Evolutionary conservation across 2,329 filamentous ascomycete species (phyloP), one percentile per base, ranked within the genome.

Genomic region (Penicillium corylophilum): DNA sequence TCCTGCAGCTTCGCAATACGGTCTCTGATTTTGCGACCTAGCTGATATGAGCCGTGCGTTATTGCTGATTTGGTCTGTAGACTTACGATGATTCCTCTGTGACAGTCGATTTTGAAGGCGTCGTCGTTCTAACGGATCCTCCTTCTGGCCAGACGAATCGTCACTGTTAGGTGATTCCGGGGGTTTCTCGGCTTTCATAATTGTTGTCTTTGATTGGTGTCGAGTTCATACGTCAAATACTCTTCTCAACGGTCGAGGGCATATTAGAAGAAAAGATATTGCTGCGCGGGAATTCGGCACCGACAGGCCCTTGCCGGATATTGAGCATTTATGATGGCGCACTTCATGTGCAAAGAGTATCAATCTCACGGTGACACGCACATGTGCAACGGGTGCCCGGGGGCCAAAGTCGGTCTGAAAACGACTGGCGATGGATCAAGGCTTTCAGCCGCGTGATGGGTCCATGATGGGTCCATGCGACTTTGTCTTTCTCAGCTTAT

Each of bases 1-100:
- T 70, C 67, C 51, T 70, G 67, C 2, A 70, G 62, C 45, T 69
- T 70, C 16, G 67, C 64, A 40, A 70, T 69, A 5, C 67, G 64
- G 26, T 70, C 67, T 40, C 67, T 58, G 31, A 69, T 69, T 29
- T 70, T 70, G 24, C 67, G 62, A 6, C 67, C 67, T 70, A 18
- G 0, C 35, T 13, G 5, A 18, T 16, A 13, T 57, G 12, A 57
- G 50, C 20, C 8, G 2, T 20, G 15, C 7, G 10, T 18, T 3
- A 46, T 8, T 5, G 7, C 7, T 4, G 6, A 26, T 13, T 0
- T 4, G 9, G 16, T 15, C 12, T n/a, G 22, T 5, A 24, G 20
- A 41, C 62, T 51, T 44, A 70, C 67, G 66, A 39, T 70, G 67
- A 28, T 69, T 70, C 24, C 67, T 53, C 40, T 70, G 67, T 1